Base-by-base conservation (phyloP, 2,329 filamentous ascomycete species). In the Colletotrichum cordylinicola region DNA sequence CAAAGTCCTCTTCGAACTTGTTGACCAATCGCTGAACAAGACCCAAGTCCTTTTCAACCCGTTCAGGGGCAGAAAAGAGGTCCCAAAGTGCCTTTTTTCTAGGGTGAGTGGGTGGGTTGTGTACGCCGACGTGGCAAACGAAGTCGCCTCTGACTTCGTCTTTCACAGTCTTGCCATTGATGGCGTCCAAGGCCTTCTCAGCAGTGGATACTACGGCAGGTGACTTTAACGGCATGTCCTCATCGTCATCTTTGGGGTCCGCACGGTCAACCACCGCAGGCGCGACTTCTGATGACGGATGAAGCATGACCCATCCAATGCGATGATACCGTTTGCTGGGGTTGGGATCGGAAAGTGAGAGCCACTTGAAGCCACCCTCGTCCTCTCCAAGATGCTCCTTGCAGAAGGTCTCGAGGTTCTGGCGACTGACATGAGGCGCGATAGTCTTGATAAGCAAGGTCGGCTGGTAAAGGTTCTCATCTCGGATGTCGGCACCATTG, bases 361-460 rank as follows among this genome's bases (percentile, higher is more conserved):
- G 89, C 93, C 96, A 98, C 82, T 96, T 98, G 87, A 97, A 98
- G 4, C 96, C 96, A 68, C 96, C 96, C 78, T 97, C 94, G 62
- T 93, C 94, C 81, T 98, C 96, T 16, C 96, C 96, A 6, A 98
- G 91, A 82, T 98, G 94, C 84, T 98, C 96, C 82, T 96, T 97
- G 85, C 96, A 98, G 81, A 98, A 98, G 4, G 93, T 93, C 84
- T 99, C 97, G 24, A 99, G 91, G 81, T 98, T 98, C 66, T 94
- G 93, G 52, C 97, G 94, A 81, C 95, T 98, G 78, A 99, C 97
- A 75, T 98, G 98, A 9, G 97, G 97, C 6, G 97, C 96, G 81
- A 99, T 96, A 0, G 97, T 99, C 88, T 99, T 99, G 89, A 99
- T 98, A 62, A 99, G 91, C 21, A 99, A 90, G 0, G 98, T 98